Evolutionary conservation across 352 stramenopile genomes (phyloP).

Genomic region (Sclerospora graminicola): DNA sequence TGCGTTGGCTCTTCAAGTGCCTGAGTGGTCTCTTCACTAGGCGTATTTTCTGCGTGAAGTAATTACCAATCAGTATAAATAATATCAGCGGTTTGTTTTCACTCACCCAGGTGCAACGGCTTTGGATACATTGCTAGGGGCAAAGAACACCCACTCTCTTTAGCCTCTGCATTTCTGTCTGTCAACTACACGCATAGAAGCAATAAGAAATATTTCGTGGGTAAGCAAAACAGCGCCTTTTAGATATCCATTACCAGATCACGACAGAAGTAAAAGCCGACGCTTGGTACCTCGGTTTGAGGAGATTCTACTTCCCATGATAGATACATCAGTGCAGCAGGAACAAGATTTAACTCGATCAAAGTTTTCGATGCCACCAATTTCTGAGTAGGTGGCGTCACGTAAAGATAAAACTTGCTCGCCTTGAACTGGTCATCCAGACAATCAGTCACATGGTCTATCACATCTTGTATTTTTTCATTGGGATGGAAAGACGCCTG

Average conservation of each 20-base stretch:
- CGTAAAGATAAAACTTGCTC: constrained; percentile 63
- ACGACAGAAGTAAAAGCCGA: constrained; percentile 48
- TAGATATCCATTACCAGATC: constrained; percentile 34
- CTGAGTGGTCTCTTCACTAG: constrained; percentile 7
- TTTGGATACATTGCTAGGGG: constrained; percentile 33
- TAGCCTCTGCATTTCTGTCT: constrained; percentile 28
- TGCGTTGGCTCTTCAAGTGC: constrained; percentile 22
- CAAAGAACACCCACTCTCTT: constrained; percentile 19
- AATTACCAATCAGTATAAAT: constrained; percentile 6
- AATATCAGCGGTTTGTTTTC: neutral
- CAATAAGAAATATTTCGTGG: neutral
- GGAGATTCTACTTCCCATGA: constrained; percentile 42
- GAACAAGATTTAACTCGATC: constrained; percentile 58
- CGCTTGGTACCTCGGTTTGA: constrained; percentile 5
- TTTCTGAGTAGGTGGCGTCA: constrained; percentile 65
- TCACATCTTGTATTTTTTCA: constrained; percentile 65
- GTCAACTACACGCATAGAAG: constrained; percentile 16
- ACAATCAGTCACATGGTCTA: constrained; percentile 47
- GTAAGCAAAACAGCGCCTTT: neutral
- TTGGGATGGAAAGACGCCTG: constrained; percentile 79
- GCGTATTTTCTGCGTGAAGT: constrained; percentile 16
- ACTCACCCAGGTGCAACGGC: constrained; percentile 32
- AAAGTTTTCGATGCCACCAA: constrained; percentile 47
- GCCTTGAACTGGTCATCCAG: constrained; percentile 18
- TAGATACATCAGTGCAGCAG: constrained; percentile 65